Base-by-base conservation (phyloP, 2,329 filamentous ascomycete species). In the Microcyclosporella mali region DNA sequence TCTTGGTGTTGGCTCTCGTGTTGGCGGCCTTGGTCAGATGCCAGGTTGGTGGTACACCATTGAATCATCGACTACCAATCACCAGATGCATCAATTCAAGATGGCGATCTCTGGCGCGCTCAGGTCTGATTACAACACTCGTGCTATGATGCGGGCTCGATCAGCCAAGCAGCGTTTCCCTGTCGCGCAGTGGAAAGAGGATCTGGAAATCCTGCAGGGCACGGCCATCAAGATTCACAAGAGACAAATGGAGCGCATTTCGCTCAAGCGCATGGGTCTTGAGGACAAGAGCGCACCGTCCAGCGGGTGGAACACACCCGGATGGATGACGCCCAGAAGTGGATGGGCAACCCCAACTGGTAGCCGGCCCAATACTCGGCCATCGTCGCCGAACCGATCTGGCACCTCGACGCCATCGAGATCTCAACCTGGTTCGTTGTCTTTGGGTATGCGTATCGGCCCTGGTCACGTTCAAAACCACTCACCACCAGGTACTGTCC, bases 21-120 rank as follows among this genome's bases (percentile, higher is more conserved):
- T 84, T 29, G 80, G 80, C 51, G 81, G 80, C 41, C 69, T 84
- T 16, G 79, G 80, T n/a, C 77, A 81, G 56, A 83, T 84, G 79
- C 81, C 81, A 15, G 81, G 81, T 17, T 83, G 79, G 75, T 84
- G 80, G 80, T 84, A 77, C 59, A 82, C 80, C 0, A 75, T 84
- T 43, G 81, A 84, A 58, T 81, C 78, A 0, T 79, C 73, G 4
- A 77, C 77, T 1, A 80, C 79, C 0, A 72, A 72, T 33, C 80
- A 84, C 64, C 64, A 82, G 33, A 67, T 83, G 41, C 73, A 77
- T 34, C 81, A 84, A 57, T 83, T 84, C 67, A 79, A 77, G 59
- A 69, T 72, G 50, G 77, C 80, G 10, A 82, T 84, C 48, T 66
- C 75, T n/a, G 71, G 71, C 39, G 81, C 80, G 1, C 60, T 84